phyloP scores from a whole-genome alignment of 495 filamentous ascomycete species.

The Penicillium roqueforti region DNA sequence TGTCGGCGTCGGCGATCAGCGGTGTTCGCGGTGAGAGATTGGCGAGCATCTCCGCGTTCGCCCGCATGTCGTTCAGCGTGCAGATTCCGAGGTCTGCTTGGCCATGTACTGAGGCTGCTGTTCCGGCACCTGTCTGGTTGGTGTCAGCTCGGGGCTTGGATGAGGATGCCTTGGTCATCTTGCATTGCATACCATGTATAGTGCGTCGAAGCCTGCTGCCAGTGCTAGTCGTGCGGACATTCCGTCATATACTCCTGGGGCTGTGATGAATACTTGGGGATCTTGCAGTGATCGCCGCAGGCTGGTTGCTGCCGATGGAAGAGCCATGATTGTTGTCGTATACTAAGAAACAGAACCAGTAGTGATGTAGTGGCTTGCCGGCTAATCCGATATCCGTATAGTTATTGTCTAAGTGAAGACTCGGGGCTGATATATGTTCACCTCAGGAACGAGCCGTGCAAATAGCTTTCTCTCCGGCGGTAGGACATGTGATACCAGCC shows the following conservation, averaged over 20 bases:
- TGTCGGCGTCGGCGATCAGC: conserved; percentile 69
- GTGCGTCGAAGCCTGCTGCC: conserved; percentile 53
- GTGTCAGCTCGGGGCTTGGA: conserved; percentile 1
- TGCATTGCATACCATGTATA: conserved; percentile 55
- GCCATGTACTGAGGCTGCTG: conserved; percentile 61
- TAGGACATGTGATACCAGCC: conserved; percentile 2
- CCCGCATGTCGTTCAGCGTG: conserved; percentile 44
- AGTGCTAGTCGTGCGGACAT: conserved; percentile 62
- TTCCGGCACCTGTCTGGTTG: conserved; percentile 60
- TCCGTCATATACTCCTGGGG: conserved; percentile 68
- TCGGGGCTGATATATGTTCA: neutral
- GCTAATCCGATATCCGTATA: neutral
- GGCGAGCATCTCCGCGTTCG: conserved; percentile 42
- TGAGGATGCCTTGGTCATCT: neutral
- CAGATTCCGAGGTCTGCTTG: conserved; percentile 63
- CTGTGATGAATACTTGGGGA: conserved; percentile 41
- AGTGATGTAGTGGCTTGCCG: neutral
- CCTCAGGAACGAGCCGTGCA: neutral
- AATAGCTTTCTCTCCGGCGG: neutral
- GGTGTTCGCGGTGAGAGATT: conserved; percentile 44
- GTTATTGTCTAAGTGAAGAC: neutral
- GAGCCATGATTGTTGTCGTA: conserved; percentile 22
- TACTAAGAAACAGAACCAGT: too few relatives aligned
- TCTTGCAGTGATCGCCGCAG: conserved; percentile 31
- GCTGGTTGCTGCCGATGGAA: conserved; percentile 29